Conservation (phyloP, 192 early-diverging fungal genomes). For the Mortierella antarctica region DNA sequence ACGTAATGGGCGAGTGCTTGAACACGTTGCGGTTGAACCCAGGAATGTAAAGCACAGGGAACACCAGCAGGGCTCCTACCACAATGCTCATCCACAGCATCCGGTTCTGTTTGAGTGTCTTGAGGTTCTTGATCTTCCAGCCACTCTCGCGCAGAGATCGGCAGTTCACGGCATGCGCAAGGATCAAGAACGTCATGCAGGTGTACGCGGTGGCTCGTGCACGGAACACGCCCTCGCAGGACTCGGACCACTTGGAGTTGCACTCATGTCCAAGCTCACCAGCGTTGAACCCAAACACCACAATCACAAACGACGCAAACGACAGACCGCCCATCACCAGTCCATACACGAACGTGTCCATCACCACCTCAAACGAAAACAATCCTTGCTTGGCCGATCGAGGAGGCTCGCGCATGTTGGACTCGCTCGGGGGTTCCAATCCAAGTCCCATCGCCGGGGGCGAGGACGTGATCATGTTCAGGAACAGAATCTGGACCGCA, state of each 20-base stretch:
- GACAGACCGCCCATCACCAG: slow-evolving; percentile 71
- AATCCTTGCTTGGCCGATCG: slow-evolving; percentile 69
- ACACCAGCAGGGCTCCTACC: slow-evolving; percentile 59
- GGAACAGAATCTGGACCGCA: slow-evolving; percentile 82
- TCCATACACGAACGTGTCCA: slow-evolving; percentile 79
- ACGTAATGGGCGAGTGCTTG: slow-evolving; percentile 30
- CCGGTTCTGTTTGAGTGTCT: slow-evolving; percentile 35
- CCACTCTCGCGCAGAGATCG: slow-evolving; percentile 71
- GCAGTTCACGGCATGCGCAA: slow-evolving; percentile 83
- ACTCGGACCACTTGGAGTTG: slow-evolving; percentile 53
- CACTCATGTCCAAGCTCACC: slow-evolving; percentile 69
- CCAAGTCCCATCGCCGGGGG: slow-evolving; percentile 86
- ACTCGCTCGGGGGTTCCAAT: slow-evolving; percentile 69
- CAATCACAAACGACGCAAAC: slow-evolving; percentile 71
- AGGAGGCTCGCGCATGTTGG: slow-evolving; percentile 81
- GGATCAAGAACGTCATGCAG: slow-evolving; percentile 74
- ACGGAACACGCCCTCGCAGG: slow-evolving; percentile 72
- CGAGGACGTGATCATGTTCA: slow-evolving; percentile 84
- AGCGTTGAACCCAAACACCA: slow-evolving; percentile 69
- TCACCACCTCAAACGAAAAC: slow-evolving; percentile 70
- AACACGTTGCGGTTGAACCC: slow-evolving; percentile 51
- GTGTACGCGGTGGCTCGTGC: slow-evolving; percentile 79
- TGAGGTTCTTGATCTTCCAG: slow-evolving; percentile 55
- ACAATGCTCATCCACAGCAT: slow-evolving; percentile 64
- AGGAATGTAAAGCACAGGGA: slow-evolving; percentile 39